phyloP scores from a whole-genome alignment of 2,329 filamentous ascomycete genomes.

The Talaromyces sp. region DNA sequence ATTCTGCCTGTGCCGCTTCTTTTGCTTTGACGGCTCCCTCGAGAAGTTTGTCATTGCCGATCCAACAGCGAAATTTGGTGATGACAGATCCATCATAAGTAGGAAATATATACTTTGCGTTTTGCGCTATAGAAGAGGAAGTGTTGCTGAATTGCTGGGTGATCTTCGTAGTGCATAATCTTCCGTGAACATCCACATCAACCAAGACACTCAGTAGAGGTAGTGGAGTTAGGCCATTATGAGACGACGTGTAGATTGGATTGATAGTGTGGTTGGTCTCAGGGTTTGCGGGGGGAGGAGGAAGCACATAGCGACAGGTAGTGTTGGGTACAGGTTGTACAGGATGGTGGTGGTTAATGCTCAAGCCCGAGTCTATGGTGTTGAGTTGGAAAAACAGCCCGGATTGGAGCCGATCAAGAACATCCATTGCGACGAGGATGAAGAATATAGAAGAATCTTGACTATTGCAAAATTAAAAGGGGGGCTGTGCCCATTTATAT shows the following conservation, averaged over 20 bases:
- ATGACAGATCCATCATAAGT: constrained; percentile 1
- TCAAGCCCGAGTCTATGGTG: background rate
- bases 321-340: background rate
- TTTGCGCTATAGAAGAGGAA: background rate
- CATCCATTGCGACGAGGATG: background rate
- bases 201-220: background rate
- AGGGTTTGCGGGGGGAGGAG: background rate
- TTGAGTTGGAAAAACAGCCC: background rate
- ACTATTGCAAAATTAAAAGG: background rate
- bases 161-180: background rate
- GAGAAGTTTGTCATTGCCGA: background rate
- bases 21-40: background rate
- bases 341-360: background rate
- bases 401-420: background rate
- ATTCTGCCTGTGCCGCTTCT: background rate
- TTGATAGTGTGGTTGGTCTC: background rate
- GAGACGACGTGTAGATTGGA: background rate
- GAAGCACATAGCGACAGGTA: background rate
- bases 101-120: background rate
- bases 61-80: background rate
- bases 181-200: background rate
- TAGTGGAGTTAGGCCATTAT: background rate
- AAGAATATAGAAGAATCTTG: background rate
- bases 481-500: background rate
- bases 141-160: background rate